These are phyloP conservation scores for Marsdenia floribunda DNA, from an alignment of 257 asterid genomes.

Conservation along the genomic window DNA sequence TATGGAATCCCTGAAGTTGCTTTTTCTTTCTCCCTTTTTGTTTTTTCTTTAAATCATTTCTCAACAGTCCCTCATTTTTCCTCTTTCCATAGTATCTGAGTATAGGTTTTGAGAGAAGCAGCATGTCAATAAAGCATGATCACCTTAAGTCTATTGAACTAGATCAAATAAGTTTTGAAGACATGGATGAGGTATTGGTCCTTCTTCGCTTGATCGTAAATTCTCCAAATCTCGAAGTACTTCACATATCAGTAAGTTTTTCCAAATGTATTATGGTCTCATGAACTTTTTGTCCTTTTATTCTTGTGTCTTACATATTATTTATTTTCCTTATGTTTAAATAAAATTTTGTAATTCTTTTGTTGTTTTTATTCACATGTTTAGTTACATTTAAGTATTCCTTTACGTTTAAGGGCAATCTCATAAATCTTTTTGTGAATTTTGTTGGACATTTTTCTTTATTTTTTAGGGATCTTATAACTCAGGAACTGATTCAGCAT, in stretches of 20 bases:
- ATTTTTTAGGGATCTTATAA: conserved; percentile 50
- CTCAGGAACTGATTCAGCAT: conserved; percentile 21
- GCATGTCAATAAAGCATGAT: conserved; percentile 36
- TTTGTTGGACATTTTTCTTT: background rate
- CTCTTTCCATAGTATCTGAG: conserved; percentile 54
- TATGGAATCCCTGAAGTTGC: background rate
- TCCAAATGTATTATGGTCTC: background rate
- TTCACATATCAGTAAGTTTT: conserved; percentile 66
- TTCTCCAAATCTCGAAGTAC: conserved; percentile 66
- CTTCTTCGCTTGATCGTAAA: conserved; percentile 67
- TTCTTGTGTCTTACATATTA: too few species aligned
- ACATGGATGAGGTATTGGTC: conserved; percentile 56
- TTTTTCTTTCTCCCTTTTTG: background rate
- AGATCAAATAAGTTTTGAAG: conserved; percentile 83
- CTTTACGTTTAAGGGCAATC: background rate
- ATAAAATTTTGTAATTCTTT: background rate
- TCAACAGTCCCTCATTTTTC: background rate
- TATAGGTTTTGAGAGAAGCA: conserved; percentile 43
- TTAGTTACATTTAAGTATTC: background rate
- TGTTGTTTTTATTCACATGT: background rate
- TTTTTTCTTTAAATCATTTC: background rate
- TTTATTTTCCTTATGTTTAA: too few species aligned
- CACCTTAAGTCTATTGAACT: conserved; percentile 66
- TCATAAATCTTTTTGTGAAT: too few species aligned
- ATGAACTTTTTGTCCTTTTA: background rate